Evolutionary conservation across 345 rosid genomes (phyloP), one percentile per base, ranked within the genome.

Genomic region (Salix purpurea): DNA sequence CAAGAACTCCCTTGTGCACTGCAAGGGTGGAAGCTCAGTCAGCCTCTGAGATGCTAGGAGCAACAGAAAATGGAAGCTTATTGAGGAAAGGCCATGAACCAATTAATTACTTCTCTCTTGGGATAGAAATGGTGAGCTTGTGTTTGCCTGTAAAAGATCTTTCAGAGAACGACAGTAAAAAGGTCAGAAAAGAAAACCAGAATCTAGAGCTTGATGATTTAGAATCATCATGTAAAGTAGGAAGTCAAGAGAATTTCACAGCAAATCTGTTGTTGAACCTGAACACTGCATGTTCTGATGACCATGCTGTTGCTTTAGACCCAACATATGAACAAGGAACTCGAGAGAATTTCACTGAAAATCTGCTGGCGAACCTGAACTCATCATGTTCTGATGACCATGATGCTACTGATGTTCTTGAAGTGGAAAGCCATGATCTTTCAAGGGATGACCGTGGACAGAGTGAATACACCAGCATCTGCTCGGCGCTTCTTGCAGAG

Each of bases 161-260:
- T 30, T 56, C 62, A 2, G 76, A 77, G 34, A 67, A 37, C 39
- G 71, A 50, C 18, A 42, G 72, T 79, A 69, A 62, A 61, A 52
- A 81, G 24, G 65, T 75, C 67, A 71, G 79, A 71, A 79, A 81
- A 54, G 86, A 84, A 65, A 82, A 73, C 77, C 83, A 80, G 65
- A 60, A 10, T 36, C 26, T 3, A 58, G 70, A 46, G 13, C 16
- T 16, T 30, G 39, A 1, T 56, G 68, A 18, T 37, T 24, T 74
- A 71, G 23, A 65, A 39, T 64, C 73, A 36, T 18, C 18, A 14
- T 42, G 1, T 21, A 68, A 74, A 60, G 74, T 56, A 54, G 74
- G n/a, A 70, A 69, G 61, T 15, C 24, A 28, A 24, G 80, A 64
- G 72, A 75, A 61, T 65, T 36, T 67, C 67, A 67, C 72, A n/a